phyloP scores from a whole-genome alignment of 2,329 filamentous ascomycete genomes.

The Aspergillaceae sp. region DNA sequence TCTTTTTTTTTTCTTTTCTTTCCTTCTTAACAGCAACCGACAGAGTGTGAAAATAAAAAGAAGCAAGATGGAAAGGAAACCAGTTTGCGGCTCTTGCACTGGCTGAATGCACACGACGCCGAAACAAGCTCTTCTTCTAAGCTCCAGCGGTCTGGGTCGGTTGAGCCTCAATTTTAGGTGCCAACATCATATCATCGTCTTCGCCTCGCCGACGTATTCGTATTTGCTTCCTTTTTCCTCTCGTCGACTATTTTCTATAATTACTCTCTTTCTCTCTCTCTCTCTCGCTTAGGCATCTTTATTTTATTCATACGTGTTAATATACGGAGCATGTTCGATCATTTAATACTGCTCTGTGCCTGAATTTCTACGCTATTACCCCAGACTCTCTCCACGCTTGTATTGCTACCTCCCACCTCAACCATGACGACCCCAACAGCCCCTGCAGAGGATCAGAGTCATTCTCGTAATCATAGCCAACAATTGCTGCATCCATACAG shows the following conservation, averaged over 20 bases:
- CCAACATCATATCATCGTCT: not conserved
- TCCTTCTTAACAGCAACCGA: not conserved
- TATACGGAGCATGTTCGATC: too few species aligned
- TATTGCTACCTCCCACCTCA: not conserved
- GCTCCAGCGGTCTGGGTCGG: not conserved
- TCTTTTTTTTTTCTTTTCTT: conserved; percentile 2
- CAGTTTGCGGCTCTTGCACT: too few species aligned
- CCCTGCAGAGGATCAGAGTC: conserved; percentile 3
- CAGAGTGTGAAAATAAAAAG: not conserved
- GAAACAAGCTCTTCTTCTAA: too few species aligned
- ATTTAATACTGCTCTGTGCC: too few species aligned
- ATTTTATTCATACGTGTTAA: not conserved
- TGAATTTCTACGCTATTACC: not conserved
- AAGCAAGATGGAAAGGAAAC: too few species aligned
- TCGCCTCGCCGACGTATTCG: not conserved
- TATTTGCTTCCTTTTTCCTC: not conserved
- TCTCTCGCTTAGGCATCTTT: not conserved
- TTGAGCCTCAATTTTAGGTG: not conserved
- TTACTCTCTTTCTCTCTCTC: not conserved
- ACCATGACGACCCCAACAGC: conserved; percentile 5
- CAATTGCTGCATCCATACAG: not conserved
- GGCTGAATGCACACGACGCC: too few species aligned
- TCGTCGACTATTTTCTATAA: not conserved
- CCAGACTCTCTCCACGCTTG: not conserved
- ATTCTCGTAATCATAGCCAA: not conserved